Base-by-base conservation (phyloP, 2,329 filamentous ascomycete species). In the Thyridium curvatum region DNA sequence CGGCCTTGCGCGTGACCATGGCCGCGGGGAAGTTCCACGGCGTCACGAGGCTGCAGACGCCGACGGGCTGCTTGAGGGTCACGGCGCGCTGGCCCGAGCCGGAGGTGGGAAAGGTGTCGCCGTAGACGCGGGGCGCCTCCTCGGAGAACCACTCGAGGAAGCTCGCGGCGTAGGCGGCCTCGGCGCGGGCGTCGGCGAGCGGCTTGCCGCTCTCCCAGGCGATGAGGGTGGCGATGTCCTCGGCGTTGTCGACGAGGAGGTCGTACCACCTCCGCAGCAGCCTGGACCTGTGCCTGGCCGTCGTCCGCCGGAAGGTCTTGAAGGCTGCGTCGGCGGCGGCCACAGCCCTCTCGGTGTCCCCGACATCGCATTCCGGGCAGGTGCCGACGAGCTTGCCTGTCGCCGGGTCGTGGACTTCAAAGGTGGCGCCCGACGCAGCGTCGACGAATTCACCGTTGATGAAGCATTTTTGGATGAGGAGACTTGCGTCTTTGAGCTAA, bases 401-500 rank as follows among this genome's bases (percentile, higher is more conserved):
- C 6, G 21, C 21, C 6, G 21, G 21, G 10, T 26, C 21, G 21
- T 82, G 51, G 44, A 96, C 86, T 59, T 93, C 82, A 61, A 97
- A 98, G 34, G 88, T 95, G 74, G 94, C 82, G 56, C 88, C 87
- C 1, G 88, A 94, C 55, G 79, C 78, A 51, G 91, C 86, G 51
- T 76, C 74, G 46, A 94, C 77, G 86, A 89, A 98, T 74, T 94
- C 77, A 54, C 93, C 93, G 59, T 98, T 91, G 55, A 97, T 82
- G 58, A 91, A 96, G 54, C 80, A 78, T 58, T 90, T 77, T 51
- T 84, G 79, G 69, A 94, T 96, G 54, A 97, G 77, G 43, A 98
- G 76, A 16, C 84, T 86, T 29, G 78, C 77, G 51, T 91, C 86
- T 55, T 81, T 86, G 54, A 91, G 77, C 82, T 89, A 26, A 6